Evolutionary conservation across 139 green algal genomes (phyloP).

Genomic region (Chlamydomonas urium): DNA sequence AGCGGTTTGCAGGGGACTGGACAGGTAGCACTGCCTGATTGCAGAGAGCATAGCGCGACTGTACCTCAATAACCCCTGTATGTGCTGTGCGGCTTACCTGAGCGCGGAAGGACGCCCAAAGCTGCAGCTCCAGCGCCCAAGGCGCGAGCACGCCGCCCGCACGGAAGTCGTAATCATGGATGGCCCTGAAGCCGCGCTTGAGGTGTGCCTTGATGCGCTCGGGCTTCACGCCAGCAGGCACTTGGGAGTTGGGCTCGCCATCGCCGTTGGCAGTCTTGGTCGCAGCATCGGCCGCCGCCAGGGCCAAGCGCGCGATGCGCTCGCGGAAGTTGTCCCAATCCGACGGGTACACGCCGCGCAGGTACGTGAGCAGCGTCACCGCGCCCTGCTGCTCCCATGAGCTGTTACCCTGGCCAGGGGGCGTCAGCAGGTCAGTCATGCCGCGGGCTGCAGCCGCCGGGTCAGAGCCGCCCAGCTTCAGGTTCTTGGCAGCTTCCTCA

Average conservation of each 20-base stretch:
- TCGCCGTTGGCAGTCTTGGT: too few species aligned
- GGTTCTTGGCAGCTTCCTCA: neutral
- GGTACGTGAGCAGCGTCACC: slow-evolving; percentile 33
- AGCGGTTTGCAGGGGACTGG: too few species aligned
- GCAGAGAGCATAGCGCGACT: too few species aligned
- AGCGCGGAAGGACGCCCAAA: slow-evolving; percentile 77
- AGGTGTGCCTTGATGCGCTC: too few species aligned
- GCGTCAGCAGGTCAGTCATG: slow-evolving; percentile 27
- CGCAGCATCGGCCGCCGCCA: too few species aligned
- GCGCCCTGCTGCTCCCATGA: slow-evolving; percentile 26
- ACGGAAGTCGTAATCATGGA: slow-evolving; percentile 37
- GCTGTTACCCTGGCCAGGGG: neutral
- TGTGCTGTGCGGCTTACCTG: too few species aligned
- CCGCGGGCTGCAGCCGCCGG: neutral
- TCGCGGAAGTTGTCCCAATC: slow-evolving; percentile 35
- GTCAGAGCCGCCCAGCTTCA: slow-evolving; percentile 13
- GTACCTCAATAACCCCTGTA: too few species aligned
- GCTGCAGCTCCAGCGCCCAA: slow-evolving; percentile 33
- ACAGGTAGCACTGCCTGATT: too few species aligned
- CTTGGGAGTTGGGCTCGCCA: too few species aligned
- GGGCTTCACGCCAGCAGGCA: too few species aligned
- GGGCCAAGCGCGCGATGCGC: slow-evolving; percentile 14
- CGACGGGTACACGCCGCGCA: slow-evolving; percentile 16
- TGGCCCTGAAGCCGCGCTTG: slow-evolving; percentile 11
- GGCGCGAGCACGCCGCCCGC: slow-evolving; percentile 4